Conservation (phyloP, 2,329 filamentous ascomycete genomes). For the Fusarium incarnatum region DNA sequence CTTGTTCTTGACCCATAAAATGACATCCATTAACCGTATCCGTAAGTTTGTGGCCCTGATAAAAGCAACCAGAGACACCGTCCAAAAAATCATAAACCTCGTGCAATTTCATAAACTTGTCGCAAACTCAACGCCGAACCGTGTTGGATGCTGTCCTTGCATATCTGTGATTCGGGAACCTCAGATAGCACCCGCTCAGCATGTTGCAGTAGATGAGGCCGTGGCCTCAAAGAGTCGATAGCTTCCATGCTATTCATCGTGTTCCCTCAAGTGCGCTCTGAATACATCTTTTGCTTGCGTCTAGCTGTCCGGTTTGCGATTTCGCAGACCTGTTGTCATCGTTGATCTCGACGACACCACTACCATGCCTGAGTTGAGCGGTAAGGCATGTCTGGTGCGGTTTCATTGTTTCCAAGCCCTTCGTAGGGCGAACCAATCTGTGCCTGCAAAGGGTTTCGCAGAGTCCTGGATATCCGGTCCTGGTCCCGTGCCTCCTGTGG, state of each 20-base stretch:
- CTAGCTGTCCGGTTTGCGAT: neutral
- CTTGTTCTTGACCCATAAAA: slow-evolving; percentile 17
- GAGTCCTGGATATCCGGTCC: slow-evolving; percentile 3
- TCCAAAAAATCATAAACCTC: slow-evolving; percentile 14
- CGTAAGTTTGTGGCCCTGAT: slow-evolving; percentile 1
- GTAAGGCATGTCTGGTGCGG: slow-evolving; percentile 9
- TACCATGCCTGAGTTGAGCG: slow-evolving; percentile 36
- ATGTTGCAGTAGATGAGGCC: neutral
- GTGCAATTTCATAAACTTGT: slow-evolving; percentile 39
- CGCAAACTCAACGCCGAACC: slow-evolving; percentile 39
- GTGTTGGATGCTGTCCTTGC: slow-evolving; percentile 19
- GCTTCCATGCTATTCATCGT: neutral
- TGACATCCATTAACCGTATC: neutral
- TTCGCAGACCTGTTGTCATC: neutral
- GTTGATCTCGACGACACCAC: neutral
- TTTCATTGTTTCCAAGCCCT: slow-evolving; percentile 14
- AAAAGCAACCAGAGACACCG: slow-evolving; percentile 33
- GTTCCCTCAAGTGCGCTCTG: neutral
- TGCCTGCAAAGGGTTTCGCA: slow-evolving; percentile 30
- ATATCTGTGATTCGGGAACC: slow-evolving; percentile 26
- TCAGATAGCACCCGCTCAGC: neutral
- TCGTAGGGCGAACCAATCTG: slow-evolving; percentile 5
- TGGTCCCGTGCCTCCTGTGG: slow-evolving; percentile 9
- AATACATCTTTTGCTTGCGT: neutral
- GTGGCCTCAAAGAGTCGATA: neutral